Evolutionary conservation across 768 basidiomycete species (phyloP).

Genomic region (Lentinula detonsa): DNA sequence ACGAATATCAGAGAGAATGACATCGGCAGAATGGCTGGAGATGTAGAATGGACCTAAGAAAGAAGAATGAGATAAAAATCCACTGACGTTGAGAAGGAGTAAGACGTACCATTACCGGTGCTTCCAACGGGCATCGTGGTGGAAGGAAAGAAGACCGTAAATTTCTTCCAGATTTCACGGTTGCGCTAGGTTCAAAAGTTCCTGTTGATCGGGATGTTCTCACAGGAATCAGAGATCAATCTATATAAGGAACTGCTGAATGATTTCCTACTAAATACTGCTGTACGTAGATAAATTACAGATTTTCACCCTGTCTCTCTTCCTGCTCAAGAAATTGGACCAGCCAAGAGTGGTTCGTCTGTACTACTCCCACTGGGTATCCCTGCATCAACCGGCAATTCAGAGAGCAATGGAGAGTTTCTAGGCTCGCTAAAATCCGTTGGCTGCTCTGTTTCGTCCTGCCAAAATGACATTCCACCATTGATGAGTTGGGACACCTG

Average conservation of each 20-base stretch:
- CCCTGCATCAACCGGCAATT: not conserved
- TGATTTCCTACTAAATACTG: not conserved
- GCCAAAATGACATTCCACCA: slow-evolving; percentile 48
- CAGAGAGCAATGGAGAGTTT: not conserved
- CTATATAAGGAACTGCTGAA: not conserved
- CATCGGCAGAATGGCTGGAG: slow-evolving; percentile 78
- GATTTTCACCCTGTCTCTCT: not conserved
- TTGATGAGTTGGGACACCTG: slow-evolving; percentile 40
- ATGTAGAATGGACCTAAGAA: slow-evolving; percentile 67
- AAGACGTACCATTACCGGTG: slow-evolving; percentile 30
- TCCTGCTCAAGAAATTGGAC: not conserved
- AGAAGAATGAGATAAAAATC: slow-evolving; percentile 6
- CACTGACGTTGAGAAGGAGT: not conserved
- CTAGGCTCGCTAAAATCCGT: not conserved
- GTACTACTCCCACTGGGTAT: not conserved
- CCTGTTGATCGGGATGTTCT: not conserved
- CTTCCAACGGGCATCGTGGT: slow-evolving; percentile 7
- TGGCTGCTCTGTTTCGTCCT: slow-evolving; percentile 3
- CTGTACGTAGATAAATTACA: not conserved
- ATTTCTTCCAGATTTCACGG: not conserved
- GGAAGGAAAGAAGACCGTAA: not conserved
- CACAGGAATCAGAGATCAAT: not conserved
- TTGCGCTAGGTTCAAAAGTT: not conserved
- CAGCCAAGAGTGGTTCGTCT: not conserved
- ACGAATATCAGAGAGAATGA: slow-evolving; percentile 87